phyloP scores from a whole-genome alignment of 2,329 filamentous ascomycete species.

The Talaromyces islandicus region DNA sequence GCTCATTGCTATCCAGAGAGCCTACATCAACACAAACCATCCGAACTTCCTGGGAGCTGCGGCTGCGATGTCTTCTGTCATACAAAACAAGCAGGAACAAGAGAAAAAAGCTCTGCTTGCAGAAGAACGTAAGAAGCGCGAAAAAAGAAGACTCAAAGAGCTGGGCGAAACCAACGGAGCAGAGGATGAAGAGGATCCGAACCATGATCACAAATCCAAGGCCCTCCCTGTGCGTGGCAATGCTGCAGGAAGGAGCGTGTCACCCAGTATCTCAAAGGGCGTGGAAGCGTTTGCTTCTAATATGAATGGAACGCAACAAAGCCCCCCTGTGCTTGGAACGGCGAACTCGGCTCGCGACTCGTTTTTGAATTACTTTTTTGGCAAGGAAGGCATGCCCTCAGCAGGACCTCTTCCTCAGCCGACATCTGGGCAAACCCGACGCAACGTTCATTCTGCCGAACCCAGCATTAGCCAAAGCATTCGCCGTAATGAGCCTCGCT shows the following conservation, averaged over 20 bases:
- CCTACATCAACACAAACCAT: conserved; percentile 99
- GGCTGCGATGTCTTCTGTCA: conserved; percentile 94
- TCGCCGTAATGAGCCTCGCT: conserved; percentile 54
- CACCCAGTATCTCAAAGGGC: conserved; percentile 62
- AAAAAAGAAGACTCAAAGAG: conserved; percentile 77
- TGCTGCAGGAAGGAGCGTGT: conserved; percentile 68
- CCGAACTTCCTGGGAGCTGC: conserved; percentile 97
- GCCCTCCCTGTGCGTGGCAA: conserved; percentile 55
- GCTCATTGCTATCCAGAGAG: conserved; percentile 91
- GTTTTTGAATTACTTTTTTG: conserved; percentile 98
- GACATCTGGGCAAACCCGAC: conserved; percentile 44
- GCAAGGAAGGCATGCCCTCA: conserved; percentile 66
- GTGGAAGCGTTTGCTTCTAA: conserved; percentile 60
- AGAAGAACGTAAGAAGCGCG: conserved; percentile 80
- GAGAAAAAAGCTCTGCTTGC: conserved; percentile 75
- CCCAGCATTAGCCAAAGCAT: conserved; percentile 79
- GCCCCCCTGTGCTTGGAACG: conserved; percentile 57
- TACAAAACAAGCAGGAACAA: conserved; percentile 88
- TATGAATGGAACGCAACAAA: conserved; percentile 61
- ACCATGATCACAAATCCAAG: conserved; percentile 47
- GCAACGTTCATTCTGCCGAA: conserved; percentile 73
- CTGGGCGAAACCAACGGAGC: conserved; percentile 68
- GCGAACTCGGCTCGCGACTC: conserved; percentile 70
- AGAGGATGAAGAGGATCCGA: conserved; percentile 59
- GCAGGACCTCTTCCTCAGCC: conserved; percentile 38